phyloP scores from a whole-genome alignment of 805 yeast genomes.

The Ogataea paraovalis region DNA sequence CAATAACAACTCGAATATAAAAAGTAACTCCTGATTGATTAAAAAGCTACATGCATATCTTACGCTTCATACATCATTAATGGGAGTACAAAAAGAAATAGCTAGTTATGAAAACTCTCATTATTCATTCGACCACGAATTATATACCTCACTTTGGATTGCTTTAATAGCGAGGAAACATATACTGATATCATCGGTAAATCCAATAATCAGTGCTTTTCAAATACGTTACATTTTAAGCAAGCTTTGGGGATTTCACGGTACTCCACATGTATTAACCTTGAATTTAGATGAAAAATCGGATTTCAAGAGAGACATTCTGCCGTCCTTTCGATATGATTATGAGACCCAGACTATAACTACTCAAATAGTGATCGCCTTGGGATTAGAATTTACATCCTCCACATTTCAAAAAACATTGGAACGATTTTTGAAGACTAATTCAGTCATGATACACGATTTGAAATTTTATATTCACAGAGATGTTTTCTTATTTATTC shows the following conservation, averaged over 20 bases:
- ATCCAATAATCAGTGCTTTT: conserved; percentile 9
- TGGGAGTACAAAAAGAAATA: conserved; percentile 1
- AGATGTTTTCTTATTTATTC: conserved; percentile 19
- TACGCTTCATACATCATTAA: neutral
- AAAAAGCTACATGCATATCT: neutral
- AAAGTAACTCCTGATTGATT: too few relatives aligned
- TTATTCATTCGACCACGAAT: conserved; percentile 15
- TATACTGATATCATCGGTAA: conserved; percentile 22
- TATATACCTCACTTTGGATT: conserved; percentile 22
- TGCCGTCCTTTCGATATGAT: conserved; percentile 1
- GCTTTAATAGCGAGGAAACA: conserved; percentile 25
- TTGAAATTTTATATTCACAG: conserved; percentile 5
- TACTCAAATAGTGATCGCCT: conserved; percentile 4
- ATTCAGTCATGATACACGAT: neutral
- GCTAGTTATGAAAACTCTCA: neutral
- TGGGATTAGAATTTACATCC: conserved; percentile 3
- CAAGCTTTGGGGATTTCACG: conserved; percentile 12
- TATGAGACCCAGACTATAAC: conserved; percentile 3
- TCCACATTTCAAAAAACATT: conserved; percentile 8
- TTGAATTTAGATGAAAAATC: conserved; percentile 5
- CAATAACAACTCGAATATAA: neutral
- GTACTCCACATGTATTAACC: neutral
- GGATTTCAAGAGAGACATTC: conserved; percentile 6
- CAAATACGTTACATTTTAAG: conserved; percentile 14
- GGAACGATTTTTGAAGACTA: conserved; percentile 2